Evolutionary conservation across 1,139 yeast species (phyloP).

Genomic region (Diutina ranongensis): DNA sequence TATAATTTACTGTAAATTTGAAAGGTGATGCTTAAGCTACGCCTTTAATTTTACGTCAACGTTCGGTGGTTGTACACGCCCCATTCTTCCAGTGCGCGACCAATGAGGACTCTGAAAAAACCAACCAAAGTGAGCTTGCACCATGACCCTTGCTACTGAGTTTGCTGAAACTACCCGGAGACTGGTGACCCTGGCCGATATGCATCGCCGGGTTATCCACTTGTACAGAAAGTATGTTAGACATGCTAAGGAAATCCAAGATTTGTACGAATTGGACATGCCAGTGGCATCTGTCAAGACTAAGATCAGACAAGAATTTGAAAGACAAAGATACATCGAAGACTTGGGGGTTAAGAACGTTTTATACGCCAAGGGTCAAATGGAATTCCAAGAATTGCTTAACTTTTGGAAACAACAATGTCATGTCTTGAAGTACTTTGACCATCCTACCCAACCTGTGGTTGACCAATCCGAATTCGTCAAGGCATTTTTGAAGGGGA

Average conservation of each 20-base stretch:
- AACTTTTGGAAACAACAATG: conserved; percentile 90
- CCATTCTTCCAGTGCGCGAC: neutral
- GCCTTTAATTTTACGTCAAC: neutral
- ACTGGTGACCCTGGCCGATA: conserved; percentile 49
- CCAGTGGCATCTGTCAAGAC: conserved; percentile 77
- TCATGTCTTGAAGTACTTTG: conserved; percentile 76
- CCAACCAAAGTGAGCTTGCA: neutral
- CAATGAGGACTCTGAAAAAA: conserved; percentile 4
- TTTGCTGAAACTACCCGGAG: conserved; percentile 76
- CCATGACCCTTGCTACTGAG: conserved; percentile 63
- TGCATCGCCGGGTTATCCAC: conserved; percentile 53
- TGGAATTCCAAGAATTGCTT: conserved; percentile 82
- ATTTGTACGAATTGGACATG: conserved; percentile 69
- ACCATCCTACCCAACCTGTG: conserved; percentile 46
- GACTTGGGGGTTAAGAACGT: conserved; percentile 59
- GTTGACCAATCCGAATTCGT: conserved; percentile 46
- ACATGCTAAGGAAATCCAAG: conserved; percentile 50
- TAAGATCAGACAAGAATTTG: conserved; percentile 81
- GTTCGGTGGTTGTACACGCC: too few relatives aligned
- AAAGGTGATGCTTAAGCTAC: too few relatives aligned
- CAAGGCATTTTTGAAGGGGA: conserved; percentile 63
- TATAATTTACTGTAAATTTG: too few relatives aligned
- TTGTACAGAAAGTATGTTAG: conserved; percentile 66
- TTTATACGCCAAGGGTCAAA: conserved; percentile 71
- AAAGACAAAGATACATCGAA: conserved; percentile 65